Percentiles rank a stretch among this genome's conserved stretches.
Evolutionary conservation across 331 rosid species (phyloP).

Genomic region (Saraca asoca): DNA sequence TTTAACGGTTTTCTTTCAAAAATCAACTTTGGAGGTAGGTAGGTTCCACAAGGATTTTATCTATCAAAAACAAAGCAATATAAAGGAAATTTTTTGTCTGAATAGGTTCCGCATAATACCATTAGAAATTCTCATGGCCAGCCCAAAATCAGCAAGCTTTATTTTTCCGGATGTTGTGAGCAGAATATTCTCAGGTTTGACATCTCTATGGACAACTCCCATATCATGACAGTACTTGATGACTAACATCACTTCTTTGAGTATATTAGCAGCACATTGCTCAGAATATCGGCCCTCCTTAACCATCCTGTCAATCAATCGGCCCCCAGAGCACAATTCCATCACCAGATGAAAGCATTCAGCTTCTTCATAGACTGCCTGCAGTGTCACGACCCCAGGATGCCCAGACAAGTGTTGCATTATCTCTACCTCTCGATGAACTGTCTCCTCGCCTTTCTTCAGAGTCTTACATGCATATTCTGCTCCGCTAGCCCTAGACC

Average conservation of each 20-base stretch:
- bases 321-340: constrained; percentile 95
- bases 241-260: constrained; percentile 94
- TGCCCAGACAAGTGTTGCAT: constrained; percentile 99
- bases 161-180: constrained; percentile 76
- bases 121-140: constrained; percentile 88
- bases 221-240: constrained; percentile 97
- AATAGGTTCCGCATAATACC: constrained; percentile 46
- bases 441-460: constrained; percentile 91
- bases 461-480: constrained; percentile 91
- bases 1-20: background rate
- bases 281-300: constrained; percentile 76
- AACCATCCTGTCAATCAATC: constrained; percentile 76
- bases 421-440: constrained; percentile 97
- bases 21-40: background rate
- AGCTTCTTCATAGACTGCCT: constrained; percentile 86
- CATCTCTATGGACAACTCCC: constrained; percentile 99
- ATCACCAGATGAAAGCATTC: constrained; percentile 93
- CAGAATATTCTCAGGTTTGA: constrained; percentile 96
- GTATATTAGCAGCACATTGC: constrained; percentile 74
- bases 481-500: constrained; percentile 66
- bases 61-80: background rate
- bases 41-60: constrained; percentile 15
- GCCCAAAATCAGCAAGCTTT: constrained; percentile 99
- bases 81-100: background rate
- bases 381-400: constrained; percentile 91